These are phyloP conservation scores for Lichina pygmaea DNA, from an alignment of 495 filamentous ascomycete species.

Conservation along the genomic window DNA sequence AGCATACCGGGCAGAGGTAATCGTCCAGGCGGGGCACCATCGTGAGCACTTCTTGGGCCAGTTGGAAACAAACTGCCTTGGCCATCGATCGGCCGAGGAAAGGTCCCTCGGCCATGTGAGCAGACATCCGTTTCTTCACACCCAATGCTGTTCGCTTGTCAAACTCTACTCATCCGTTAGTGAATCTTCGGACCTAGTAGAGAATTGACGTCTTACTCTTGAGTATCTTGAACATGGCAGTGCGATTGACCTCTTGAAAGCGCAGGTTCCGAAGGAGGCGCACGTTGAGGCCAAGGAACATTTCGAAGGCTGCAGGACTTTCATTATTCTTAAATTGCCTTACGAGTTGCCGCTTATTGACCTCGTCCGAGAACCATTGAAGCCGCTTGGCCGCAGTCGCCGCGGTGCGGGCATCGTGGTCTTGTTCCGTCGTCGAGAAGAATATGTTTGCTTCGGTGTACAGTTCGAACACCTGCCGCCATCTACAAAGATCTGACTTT, in stretches of 20 bases:
- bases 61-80: constrained; percentile 34
- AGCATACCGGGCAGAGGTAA: constrained; percentile 51
- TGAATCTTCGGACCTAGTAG: neutral
- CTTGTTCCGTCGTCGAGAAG: constrained; percentile 35
- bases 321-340: constrained; percentile 28
- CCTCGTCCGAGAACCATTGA: constrained; percentile 28
- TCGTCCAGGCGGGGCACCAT: constrained; percentile 45
- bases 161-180: constrained; percentile 26
- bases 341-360: constrained; percentile 21
- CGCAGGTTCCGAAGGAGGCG: constrained; percentile 34
- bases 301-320: constrained; percentile 25
- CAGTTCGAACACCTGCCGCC: constrained; percentile 46
- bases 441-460: constrained; percentile 46
- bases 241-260: constrained; percentile 48
- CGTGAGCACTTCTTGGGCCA: constrained; percentile 32
- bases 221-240: constrained; percentile 45
- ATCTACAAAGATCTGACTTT: constrained; percentile 38
- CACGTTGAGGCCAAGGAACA: constrained; percentile 37
- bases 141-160: constrained; percentile 49
- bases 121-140: constrained; percentile 23
- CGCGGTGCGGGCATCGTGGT: constrained; percentile 24
- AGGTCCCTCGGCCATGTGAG: constrained; percentile 18
- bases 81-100: constrained; percentile 30
- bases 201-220: constrained; percentile 25
- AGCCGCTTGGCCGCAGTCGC: constrained; percentile 24